A percentile compares a stretch with the other conserved stretches of the same genome.
Evolutionary conservation across 495 filamentous ascomycete species (phyloP).

Genomic region (Podospora fimiseda): DNA sequence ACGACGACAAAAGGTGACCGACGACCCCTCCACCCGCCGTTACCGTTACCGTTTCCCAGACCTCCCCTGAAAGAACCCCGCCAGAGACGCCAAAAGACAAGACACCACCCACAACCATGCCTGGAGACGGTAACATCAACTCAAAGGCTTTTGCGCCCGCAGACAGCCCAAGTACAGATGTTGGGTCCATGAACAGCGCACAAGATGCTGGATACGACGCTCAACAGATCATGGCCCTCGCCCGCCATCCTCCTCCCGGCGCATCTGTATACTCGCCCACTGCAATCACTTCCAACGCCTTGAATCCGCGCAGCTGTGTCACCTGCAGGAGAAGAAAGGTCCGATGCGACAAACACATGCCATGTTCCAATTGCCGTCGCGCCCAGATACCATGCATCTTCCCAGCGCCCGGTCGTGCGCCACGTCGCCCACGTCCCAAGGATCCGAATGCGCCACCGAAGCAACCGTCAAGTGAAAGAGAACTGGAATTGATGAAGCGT

Average conservation of each 20-base stretch:
- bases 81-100: too few relatives aligned
- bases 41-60: background rate
- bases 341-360: conserved; percentile 76
- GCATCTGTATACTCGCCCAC: conserved; percentile 41
- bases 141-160: conserved; percentile 6
- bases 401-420: conserved; percentile 74
- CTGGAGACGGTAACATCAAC: conserved; percentile 11
- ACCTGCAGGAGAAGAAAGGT: conserved; percentile 75
- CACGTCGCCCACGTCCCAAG: conserved; percentile 58
- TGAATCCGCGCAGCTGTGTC: conserved; percentile 71
- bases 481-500: conserved; percentile 72
- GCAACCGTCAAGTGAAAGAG: conserved; percentile 47
- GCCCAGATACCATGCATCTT: conserved; percentile 77
- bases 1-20: too few relatives aligned
- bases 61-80: background rate
- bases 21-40: too few relatives aligned
- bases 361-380: conserved; percentile 78
- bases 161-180: conserved; percentile 12
- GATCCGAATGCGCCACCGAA: conserved; percentile 47
- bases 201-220: conserved; percentile 41
- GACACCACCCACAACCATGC: too few relatives aligned
- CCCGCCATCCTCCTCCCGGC: conserved; percentile 64
- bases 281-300: conserved; percentile 29
- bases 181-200: conserved; percentile 8
- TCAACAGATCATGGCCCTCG: conserved; percentile 57